Evolutionary conservation across 108 stramenopile species (phyloP).

Genomic region (Nannochloropsis oceanica): DNA sequence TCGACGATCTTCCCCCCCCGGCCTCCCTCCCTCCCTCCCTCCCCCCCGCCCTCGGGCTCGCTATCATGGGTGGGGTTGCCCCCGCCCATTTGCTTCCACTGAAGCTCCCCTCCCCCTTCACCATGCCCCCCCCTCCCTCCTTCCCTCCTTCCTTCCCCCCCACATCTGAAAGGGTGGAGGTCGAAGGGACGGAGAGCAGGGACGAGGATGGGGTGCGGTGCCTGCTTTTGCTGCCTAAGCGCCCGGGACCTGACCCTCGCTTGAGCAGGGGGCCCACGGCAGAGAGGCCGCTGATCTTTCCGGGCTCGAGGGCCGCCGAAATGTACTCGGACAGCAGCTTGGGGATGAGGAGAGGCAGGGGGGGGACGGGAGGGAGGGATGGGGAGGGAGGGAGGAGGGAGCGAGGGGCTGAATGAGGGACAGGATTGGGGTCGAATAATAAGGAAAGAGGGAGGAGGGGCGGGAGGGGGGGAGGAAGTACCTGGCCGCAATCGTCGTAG

Average conservation of each 20-base stretch:
- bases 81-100: too few species aligned
- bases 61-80: too few species aligned
- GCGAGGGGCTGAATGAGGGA: background rate
- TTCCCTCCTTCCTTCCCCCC: too few species aligned
- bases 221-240: too few species aligned
- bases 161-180: too few species aligned
- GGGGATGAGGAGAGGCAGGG: too few species aligned
- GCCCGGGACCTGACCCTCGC: background rate
- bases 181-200: too few species aligned
- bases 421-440: slow-evolving; percentile 6
- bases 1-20: background rate
- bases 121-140: too few species aligned
- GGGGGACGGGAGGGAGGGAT: too few species aligned
- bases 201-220: too few species aligned
- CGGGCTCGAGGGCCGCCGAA: slow-evolving; percentile 60
- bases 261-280: slow-evolving; percentile 40
- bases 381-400: background rate
- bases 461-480: background rate
- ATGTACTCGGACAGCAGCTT: slow-evolving; percentile 70
- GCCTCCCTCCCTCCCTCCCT: background rate
- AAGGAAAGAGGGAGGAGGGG: background rate
- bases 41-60: too few species aligned
- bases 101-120: too few species aligned
- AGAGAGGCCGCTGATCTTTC: background rate
- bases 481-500: slow-evolving; percentile 80